Percentiles rank a stretch among this genome's conserved stretches.
Evolutionary conservation across 2,329 filamentous ascomycete genomes (phyloP).

Genomic region (Septoria linicola): DNA sequence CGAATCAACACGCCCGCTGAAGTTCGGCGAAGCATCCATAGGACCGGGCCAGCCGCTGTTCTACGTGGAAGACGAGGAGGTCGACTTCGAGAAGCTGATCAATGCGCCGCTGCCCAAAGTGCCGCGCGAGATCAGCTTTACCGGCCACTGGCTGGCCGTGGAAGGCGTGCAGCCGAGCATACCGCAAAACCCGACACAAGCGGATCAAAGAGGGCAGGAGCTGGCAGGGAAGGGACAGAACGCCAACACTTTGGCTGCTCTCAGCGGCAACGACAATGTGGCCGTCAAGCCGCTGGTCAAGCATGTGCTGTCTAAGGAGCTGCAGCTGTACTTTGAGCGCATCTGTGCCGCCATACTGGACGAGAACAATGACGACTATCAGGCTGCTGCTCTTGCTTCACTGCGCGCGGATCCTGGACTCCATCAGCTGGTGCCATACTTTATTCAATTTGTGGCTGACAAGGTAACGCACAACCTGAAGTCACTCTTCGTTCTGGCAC

Average conservation of each 20-base stretch:
- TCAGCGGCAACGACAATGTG: conserved; percentile 79
- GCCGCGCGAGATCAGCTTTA: conserved; percentile 87
- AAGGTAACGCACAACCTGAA: conserved; percentile 93
- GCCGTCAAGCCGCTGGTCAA: conserved; percentile 88
- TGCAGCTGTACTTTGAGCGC: conserved; percentile 95
- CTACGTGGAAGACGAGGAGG: conserved; percentile 97
- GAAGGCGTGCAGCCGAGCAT: conserved; percentile 97
- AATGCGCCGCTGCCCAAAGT: conserved; percentile 95
- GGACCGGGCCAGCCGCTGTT: conserved; percentile 92
- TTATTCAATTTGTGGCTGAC: conserved; percentile 91
- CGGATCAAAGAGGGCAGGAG: conserved; percentile 77
- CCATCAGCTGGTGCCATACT: conserved; percentile 94
- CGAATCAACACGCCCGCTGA: conserved; percentile 82
- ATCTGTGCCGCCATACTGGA: conserved; percentile 86
- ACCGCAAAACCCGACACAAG: conserved; percentile 81
- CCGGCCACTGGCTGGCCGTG: conserved; percentile 94
- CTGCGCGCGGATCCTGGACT: conserved; percentile 86
- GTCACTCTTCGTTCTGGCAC: conserved; percentile 80
- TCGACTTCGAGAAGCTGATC: conserved; percentile 98
- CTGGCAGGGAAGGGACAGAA: conserved; percentile 86
- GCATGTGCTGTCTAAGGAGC: conserved; percentile 91
- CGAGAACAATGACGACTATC: conserved; percentile 81
- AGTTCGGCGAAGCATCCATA: conserved; percentile 90
- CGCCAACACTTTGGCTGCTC: conserved; percentile 79
- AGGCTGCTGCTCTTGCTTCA: conserved; percentile 80